phyloP scores from a whole-genome alignment of 306 rosid genomes.

The apple (Malus domestica) region DNA sequence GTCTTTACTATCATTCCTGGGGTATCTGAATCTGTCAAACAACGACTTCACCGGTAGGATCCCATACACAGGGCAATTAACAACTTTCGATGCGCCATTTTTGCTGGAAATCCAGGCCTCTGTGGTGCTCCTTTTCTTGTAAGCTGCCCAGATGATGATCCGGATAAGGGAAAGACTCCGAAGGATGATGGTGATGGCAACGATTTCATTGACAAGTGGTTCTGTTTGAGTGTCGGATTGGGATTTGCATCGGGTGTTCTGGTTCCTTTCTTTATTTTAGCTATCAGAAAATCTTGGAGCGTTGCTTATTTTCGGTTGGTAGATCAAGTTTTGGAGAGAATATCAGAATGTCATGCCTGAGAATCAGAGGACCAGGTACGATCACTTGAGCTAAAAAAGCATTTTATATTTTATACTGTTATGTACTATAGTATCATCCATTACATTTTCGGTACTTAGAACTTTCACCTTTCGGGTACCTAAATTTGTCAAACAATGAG shows the following conservation, averaged over 20 bases:
- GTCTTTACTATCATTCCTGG: constrained; percentile 31
- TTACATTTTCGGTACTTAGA: no score
- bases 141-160: constrained; percentile 12
- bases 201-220: constrained; percentile 30
- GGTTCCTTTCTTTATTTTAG: constrained; percentile 31
- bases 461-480: background rate
- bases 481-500: constrained; percentile 32
- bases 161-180: background rate
- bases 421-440: no score
- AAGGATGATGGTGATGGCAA: background rate
- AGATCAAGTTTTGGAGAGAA: constrained; percentile 18
- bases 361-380: background rate
- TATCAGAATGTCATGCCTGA: background rate
- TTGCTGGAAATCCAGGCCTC: constrained; percentile 33
- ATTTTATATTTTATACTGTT: no score
- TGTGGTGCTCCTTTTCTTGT: constrained; percentile 33
- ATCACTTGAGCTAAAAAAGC: background rate
- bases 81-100: constrained; percentile 28
- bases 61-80: constrained; percentile 27
- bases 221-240: constrained; percentile 44
- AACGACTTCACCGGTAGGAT: constrained; percentile 27
- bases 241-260: constrained; percentile 35
- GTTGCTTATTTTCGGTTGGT: constrained; percentile 24
- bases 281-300: constrained; percentile 28
- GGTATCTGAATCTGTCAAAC: constrained; percentile 30